phyloP scores from a whole-genome alignment of 192 early-diverging fungal genomes.

The Spizellomyces punctatus region DNA sequence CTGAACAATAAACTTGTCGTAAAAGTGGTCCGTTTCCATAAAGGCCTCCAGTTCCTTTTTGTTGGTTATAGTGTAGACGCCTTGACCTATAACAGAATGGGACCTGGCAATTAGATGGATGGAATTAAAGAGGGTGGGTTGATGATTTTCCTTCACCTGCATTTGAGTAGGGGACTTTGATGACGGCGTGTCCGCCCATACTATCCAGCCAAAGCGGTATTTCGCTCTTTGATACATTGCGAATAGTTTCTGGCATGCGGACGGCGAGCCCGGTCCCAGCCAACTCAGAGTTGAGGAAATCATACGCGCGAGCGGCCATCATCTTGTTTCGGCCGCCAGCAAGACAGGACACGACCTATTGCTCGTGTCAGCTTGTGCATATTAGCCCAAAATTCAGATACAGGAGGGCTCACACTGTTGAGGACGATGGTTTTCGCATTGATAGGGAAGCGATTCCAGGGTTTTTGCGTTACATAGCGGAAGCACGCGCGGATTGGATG shows the following conservation, averaged over 20 bases:
- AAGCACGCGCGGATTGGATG: slow-evolving; percentile 86
- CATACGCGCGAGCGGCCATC: slow-evolving; percentile 87
- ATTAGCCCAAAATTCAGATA: not conserved
- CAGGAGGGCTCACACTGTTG: slow-evolving; percentile 54
- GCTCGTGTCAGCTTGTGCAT: not conserved
- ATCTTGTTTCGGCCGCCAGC: slow-evolving; percentile 90
- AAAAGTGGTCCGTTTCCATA: slow-evolving; percentile 75
- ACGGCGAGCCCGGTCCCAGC: slow-evolving; percentile 69
- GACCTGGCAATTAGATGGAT: not conserved
- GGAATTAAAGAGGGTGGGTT: not conserved
- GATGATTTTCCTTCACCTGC: slow-evolving; percentile 56
- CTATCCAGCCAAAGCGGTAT: slow-evolving; percentile 80
- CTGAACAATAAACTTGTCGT: slow-evolving; percentile 92
- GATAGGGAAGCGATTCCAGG: slow-evolving; percentile 84
- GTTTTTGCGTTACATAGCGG: slow-evolving; percentile 86
- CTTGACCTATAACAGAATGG: slow-evolving; percentile 59
- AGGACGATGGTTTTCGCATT: slow-evolving; percentile 75
- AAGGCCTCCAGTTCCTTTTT: slow-evolving; percentile 72
- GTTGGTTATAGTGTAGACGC: slow-evolving; percentile 88
- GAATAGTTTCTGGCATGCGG: slow-evolving; percentile 80
- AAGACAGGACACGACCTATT: slow-evolving; percentile 75
- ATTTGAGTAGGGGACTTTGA: slow-evolving; percentile 87
- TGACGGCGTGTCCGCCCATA: slow-evolving; percentile 84
- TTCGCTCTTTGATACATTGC: slow-evolving; percentile 78
- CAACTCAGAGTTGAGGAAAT: slow-evolving; percentile 81